Conservation (phyloP, 2,329 filamentous ascomycete genomes). For the Biscogniauxia sp. region DNA sequence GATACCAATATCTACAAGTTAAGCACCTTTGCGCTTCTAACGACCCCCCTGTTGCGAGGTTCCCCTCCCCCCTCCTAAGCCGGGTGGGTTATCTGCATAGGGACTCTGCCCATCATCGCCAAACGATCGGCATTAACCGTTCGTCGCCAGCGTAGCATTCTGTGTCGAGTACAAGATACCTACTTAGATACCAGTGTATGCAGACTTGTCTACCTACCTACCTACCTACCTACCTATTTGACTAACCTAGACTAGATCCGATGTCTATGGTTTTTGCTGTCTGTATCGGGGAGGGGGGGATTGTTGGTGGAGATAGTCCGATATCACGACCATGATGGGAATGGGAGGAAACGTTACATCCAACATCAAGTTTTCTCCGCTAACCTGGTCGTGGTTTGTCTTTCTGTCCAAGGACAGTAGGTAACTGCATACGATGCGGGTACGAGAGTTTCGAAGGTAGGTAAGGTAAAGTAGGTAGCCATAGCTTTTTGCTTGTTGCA, state of each 20-base stretch:
- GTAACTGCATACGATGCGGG: neutral
- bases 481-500: no score
- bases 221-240: no score
- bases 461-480: no score
- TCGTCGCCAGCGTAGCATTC: neutral
- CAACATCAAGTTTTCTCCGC: neutral
- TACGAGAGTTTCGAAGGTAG: no score
- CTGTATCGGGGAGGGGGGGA: no score
- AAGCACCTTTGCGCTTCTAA: neutral
- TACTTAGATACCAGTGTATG: no score
- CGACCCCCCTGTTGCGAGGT: neutral
- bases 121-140: neutral
- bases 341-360: neutral
- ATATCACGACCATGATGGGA: neutral
- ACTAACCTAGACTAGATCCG: neutral
- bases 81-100: neutral
- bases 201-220: no score
- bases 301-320: neutral
- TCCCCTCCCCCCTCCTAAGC: neutral
- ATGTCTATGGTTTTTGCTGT: no score
- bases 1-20: neutral
- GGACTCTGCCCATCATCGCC: neutral
- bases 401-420: neutral
- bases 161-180: neutral
- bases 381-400: neutral